Evolutionary conservation across 495 filamentous ascomycete genomes (phyloP), one percentile per base, ranked within the genome.

Genomic region (Xylaria sp.): DNA sequence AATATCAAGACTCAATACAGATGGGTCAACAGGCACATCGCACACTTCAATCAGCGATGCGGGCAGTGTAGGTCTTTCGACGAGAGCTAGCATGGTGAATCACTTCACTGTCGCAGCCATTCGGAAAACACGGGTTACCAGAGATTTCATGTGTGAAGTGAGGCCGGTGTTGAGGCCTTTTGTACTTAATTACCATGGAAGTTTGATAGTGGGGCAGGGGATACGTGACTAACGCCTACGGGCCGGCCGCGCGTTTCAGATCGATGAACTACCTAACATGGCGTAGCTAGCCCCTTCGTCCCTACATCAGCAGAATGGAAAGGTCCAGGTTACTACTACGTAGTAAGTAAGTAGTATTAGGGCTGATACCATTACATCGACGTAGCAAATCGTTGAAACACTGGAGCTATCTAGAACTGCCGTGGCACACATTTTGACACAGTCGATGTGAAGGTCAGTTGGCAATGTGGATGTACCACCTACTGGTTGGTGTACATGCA

Each of bases 221-320:
- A 57, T 58, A 17, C 14, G 15, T 31, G n/a, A 59, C 48, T 57
- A 43, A 58, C 37, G 43, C 35, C 68, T 48, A 41, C 41, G 59
- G 68, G 68, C 15, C 46, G 57, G 43, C 48, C 58, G 61, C 24
- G 37, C n/a, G 68, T 64, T 70, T 70, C 68, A 70, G 68, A 65
- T 64, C 33, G 57, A 64, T 53, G 21, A 43, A 62, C 59, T 62
- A 26, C 58, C 35, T 5, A 40, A 61, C 33, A 14, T 41, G 14
- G 19, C 12, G 58, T 40, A 61, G 33, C 17, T 14, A 61, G 33
- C 17, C 19, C n/a, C n/a, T 15, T 37, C 8, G 19, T 3, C 21
- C 35, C 58, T 14, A 24, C 31, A 58, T n/a, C 24, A 61, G 35
- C 58, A 61, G 15, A 7, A 40, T 37, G 17, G 35, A 40, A 40